These are phyloP conservation scores for Rauvolfia tetraphylla DNA, from an alignment of 257 asterid species.

Conservation along the genomic window DNA sequence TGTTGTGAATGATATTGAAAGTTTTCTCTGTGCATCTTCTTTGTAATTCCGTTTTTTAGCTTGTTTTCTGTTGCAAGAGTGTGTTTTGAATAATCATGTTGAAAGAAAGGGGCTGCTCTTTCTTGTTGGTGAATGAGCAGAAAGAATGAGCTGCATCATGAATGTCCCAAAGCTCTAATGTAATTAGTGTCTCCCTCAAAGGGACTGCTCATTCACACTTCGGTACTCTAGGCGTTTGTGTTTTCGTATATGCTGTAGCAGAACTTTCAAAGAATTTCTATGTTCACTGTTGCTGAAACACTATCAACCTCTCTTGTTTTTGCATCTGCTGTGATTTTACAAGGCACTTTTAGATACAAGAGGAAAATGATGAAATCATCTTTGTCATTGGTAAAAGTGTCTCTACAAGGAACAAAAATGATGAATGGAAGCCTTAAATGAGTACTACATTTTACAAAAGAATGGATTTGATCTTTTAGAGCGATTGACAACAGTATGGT, in stretches of 20 bases:
- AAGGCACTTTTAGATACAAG: background rate
- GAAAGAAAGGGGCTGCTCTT: background rate
- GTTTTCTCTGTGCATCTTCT: slow-evolving; percentile 36
- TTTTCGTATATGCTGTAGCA: background rate
- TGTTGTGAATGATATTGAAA: slow-evolving; percentile 31
- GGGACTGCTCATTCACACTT: background rate
- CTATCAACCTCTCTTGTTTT: too few relatives aligned
- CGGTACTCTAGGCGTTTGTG: background rate
- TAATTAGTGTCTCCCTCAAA: background rate
- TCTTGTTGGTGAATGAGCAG: background rate
- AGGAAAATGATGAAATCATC: background rate
- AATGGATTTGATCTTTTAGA: background rate
- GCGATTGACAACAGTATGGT: background rate
- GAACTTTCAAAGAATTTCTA: background rate
- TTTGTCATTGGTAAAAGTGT: background rate
- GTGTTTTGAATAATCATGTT: background rate
- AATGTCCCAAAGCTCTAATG: background rate
- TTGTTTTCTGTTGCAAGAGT: background rate
- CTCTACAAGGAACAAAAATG: background rate
- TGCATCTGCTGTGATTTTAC: too few relatives aligned
- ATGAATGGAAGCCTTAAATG: background rate
- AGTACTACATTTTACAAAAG: background rate
- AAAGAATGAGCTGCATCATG: background rate
- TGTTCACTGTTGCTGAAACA: too few relatives aligned
- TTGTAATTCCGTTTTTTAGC: slow-evolving; percentile 10